Evolutionary conservation across 129 eudicot genomes (phyloP).

Genomic region (Flaveria robusta): DNA sequence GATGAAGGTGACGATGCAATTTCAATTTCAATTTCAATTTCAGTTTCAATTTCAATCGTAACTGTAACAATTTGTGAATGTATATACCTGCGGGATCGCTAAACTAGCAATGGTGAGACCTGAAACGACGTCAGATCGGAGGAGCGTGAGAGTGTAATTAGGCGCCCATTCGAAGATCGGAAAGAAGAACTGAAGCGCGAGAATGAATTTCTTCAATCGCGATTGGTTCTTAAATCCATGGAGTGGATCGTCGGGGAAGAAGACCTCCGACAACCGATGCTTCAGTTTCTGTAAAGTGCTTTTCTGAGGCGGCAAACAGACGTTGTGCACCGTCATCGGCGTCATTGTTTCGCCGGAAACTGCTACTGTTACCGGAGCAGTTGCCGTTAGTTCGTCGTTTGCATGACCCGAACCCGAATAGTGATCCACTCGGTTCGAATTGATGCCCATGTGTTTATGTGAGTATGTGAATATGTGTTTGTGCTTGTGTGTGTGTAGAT

Average conservation of each 20-base stretch:
- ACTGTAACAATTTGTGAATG: not conserved
- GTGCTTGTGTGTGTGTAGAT: slow-evolving; percentile 3
- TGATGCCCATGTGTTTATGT: slow-evolving; percentile 40
- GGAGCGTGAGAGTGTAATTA: slow-evolving; percentile 55
- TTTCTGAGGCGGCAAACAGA: slow-evolving; percentile 64
- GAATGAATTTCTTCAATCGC: slow-evolving; percentile 45
- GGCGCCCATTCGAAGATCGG: slow-evolving; percentile 97
- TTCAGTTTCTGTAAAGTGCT: slow-evolving; percentile 61
- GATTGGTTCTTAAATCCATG: slow-evolving; percentile 82
- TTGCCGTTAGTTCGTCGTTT: slow-evolving; percentile 10
- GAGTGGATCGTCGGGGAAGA: slow-evolving; percentile 96
- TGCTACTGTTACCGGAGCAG: slow-evolving; percentile 16
- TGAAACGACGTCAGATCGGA: slow-evolving; percentile 80
- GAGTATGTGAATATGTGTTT: no score
- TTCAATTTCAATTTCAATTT: not conserved
- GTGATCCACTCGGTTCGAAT: slow-evolving; percentile 58
- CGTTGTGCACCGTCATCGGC: slow-evolving; percentile 56
- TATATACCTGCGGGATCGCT: slow-evolving; percentile 92
- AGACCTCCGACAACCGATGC: slow-evolving; percentile 66
- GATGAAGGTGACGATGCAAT: slow-evolving; percentile 9
- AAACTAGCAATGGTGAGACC: slow-evolving; percentile 98
- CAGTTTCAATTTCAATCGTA: not conserved
- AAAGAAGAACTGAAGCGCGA: slow-evolving; percentile 81
- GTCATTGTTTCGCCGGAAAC: slow-evolving; percentile 19
- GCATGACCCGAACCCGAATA: slow-evolving; percentile 42